A percentile compares a stretch with the other conserved stretches of the same genome.
These are phyloP conservation scores for Tilletia indica DNA, from an alignment of 1,284 basidiomycete genomes.

Conservation along the genomic window DNA sequence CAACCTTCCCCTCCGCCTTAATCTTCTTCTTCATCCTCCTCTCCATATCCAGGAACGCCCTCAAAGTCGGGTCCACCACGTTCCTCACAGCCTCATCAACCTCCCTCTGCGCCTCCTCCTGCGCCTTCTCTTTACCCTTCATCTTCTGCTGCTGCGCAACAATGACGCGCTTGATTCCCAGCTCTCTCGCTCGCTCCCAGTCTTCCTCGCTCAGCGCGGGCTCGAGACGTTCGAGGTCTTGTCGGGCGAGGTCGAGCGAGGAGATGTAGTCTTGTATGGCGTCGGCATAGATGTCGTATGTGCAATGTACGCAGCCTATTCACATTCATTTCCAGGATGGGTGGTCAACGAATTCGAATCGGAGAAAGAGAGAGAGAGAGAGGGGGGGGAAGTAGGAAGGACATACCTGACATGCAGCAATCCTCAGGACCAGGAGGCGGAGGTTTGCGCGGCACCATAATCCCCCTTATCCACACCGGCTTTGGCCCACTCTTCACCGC, in stretches of 20 bases:
- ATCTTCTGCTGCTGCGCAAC: neutral
- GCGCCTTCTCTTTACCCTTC: constrained; percentile 20
- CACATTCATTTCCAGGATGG: constrained; percentile 59
- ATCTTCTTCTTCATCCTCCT: constrained; percentile 40
- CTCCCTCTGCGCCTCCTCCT: constrained; percentile 33
- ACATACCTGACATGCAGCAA: constrained; percentile 40
- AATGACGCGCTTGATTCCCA: neutral
- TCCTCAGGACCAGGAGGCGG: constrained; percentile 53
- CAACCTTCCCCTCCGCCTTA: constrained; percentile 1
- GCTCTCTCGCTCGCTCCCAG: constrained; percentile 64
- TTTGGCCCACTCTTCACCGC: constrained; percentile 40
- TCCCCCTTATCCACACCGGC: constrained; percentile 8
- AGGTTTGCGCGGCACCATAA: constrained; percentile 26
- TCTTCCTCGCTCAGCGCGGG: constrained; percentile 58
- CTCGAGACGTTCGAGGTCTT: constrained; percentile 58
- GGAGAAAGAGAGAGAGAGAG: too few relatives aligned
- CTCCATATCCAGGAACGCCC: constrained; percentile 51
- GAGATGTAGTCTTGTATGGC: constrained; percentile 68
- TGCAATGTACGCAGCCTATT: constrained; percentile 78
- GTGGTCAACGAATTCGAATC: too few relatives aligned
- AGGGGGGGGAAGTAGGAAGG: neutral
- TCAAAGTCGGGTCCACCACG: constrained; percentile 45
- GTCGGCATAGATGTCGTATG: constrained; percentile 81
- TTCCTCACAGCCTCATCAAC: constrained; percentile 33
- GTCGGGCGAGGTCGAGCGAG: constrained; percentile 62